Evolutionary conservation across 305 asterid genomes (phyloP).

Genomic region (Fraxinus platypoda): DNA sequence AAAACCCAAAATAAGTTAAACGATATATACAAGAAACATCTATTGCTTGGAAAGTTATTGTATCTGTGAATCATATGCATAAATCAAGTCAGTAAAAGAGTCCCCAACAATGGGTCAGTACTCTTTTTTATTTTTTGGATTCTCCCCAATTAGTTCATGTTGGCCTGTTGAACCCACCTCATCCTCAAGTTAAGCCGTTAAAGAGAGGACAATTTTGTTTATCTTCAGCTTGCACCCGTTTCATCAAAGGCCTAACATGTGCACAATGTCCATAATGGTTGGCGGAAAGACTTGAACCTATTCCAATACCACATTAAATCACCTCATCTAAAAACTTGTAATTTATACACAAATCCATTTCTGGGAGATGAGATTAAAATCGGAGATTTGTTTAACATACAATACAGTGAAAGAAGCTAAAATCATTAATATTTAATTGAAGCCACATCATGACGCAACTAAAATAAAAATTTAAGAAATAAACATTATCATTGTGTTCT

Average conservation of each 20-base stretch:
- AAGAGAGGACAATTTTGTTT: background rate
- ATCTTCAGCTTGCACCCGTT: background rate
- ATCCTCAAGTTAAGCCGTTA: background rate
- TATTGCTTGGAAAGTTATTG: background rate
- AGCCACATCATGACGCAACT: conserved; percentile 4
- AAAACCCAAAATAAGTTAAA: background rate
- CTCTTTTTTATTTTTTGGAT: background rate
- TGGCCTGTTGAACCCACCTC: background rate
- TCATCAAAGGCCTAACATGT: background rate
- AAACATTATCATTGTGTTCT: background rate
- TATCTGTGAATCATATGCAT: background rate
- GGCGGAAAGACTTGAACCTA: background rate
- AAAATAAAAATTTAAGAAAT: background rate
- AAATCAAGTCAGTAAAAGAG: background rate
- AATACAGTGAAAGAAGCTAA: background rate
- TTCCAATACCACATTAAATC: background rate
- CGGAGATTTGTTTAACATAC: background rate
- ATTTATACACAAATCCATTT: background rate
- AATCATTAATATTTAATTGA: background rate
- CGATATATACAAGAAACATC: background rate
- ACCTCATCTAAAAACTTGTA: background rate
- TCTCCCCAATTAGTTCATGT: background rate
- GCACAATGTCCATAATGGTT: background rate
- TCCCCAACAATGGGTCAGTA: background rate
- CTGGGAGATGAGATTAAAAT: background rate